These are phyloP conservation scores for Primulina eburnea DNA, from an alignment of 257 asterid species.

Conservation along the genomic window DNA sequence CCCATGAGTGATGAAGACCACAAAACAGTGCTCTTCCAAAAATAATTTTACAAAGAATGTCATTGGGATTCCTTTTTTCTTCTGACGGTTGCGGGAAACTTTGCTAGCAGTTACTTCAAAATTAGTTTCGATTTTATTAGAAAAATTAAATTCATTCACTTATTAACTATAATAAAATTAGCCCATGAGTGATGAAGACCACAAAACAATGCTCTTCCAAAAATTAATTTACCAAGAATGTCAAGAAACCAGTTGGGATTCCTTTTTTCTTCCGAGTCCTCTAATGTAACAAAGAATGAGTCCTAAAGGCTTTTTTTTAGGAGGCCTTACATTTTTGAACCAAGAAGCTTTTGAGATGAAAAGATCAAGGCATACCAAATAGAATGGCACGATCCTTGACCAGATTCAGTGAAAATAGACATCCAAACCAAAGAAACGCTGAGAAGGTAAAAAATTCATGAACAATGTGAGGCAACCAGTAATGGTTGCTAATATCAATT, in stretches of 20 bases:
- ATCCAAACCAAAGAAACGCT: background rate
- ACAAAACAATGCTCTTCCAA: background rate
- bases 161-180: background rate
- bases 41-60: background rate
- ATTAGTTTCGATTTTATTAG: background rate
- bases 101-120: slow-evolving; percentile 4
- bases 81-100: background rate
- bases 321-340: background rate
- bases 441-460: background rate
- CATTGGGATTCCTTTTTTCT: background rate
- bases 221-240: background rate
- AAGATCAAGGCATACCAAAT: background rate
- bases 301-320: too few species aligned
- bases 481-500: too few species aligned
- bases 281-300: background rate
- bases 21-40: background rate
- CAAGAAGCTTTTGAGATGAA: background rate
- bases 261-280: background rate
- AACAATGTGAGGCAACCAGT: background rate
- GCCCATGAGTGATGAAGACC: background rate
- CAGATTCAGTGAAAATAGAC: background rate
- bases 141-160: background rate
- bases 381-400: background rate
- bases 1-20: background rate
- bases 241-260: background rate